phyloP scores from a whole-genome alignment of 306 rosid genomes.

The Glycine soja region DNA sequence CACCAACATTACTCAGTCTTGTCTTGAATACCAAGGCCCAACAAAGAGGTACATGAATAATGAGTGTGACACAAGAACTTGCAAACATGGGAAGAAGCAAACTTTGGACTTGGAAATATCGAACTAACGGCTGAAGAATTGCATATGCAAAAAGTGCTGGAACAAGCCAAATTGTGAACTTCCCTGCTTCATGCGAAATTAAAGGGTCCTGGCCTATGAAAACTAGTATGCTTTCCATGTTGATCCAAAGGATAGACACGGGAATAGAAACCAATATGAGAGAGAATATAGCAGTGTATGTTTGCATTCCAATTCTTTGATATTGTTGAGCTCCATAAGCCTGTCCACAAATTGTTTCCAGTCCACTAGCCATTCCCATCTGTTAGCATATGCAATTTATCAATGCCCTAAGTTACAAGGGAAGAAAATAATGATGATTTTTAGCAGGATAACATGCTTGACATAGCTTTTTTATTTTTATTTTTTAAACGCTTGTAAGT shows the following conservation, averaged over 20 bases:
- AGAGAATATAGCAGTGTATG: conserved; percentile 70
- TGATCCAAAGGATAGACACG: conserved; percentile 62
- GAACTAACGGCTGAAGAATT: conserved; percentile 65
- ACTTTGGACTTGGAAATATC: conserved; percentile 78
- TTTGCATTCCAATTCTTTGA: conserved; percentile 55
- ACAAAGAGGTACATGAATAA: conserved; percentile 66
- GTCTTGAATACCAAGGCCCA: conserved; percentile 78
- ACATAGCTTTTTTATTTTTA: too few species aligned
- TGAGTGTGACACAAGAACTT: conserved; percentile 55
- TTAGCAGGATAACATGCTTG: not conserved
- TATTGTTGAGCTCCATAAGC: conserved; percentile 73
- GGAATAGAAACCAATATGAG: conserved; percentile 68
- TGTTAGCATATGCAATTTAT: conserved; percentile 28
- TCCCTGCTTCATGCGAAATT: conserved; percentile 78
- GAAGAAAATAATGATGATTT: not conserved
- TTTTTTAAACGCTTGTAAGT: too few species aligned
- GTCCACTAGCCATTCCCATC: conserved; percentile 71
- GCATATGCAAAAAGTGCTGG: conserved; percentile 81
- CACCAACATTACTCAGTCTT: conserved; percentile 62
- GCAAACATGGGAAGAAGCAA: conserved; percentile 67
- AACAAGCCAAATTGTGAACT: conserved; percentile 64
- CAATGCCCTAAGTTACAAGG: not conserved
- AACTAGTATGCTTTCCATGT: conserved; percentile 63
- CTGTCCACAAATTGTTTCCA: conserved; percentile 68
- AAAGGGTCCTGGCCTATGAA: conserved; percentile 80